These are phyloP conservation scores for Hevea brasiliensis DNA, from an alignment of 345 rosid genomes.

Conservation along the genomic window DNA sequence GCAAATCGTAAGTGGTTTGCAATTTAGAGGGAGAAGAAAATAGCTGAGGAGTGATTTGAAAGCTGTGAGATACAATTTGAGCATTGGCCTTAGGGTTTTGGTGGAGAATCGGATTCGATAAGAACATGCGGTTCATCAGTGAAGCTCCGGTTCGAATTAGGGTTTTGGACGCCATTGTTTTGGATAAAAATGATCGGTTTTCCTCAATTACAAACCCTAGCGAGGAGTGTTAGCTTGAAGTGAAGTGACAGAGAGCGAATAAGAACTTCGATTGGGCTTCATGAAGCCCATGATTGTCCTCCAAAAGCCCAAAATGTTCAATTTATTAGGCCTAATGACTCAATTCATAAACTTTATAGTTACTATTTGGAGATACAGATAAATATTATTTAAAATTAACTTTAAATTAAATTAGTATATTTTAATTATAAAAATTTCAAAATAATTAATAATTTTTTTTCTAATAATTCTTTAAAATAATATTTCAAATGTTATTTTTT, in stretches of 20 bases:
- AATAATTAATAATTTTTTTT: too few species aligned
- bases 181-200: neutral
- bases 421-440: too few species aligned
- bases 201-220: constrained; percentile 13
- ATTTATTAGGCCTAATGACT: too few species aligned
- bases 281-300: neutral
- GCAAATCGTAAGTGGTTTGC: constrained; percentile 38
- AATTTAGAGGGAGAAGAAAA: constrained; percentile 61
- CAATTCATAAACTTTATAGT: too few species aligned
- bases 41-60: constrained; percentile 44
- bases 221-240: neutral
- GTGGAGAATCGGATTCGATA: constrained; percentile 39
- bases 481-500: too few species aligned
- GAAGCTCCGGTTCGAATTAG: constrained; percentile 67
- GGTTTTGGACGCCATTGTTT: constrained; percentile 67
- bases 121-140: constrained; percentile 47
- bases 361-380: too few species aligned
- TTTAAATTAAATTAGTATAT: too few species aligned
- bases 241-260: neutral
- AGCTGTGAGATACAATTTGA: constrained; percentile 33
- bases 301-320: neutral
- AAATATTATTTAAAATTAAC: too few species aligned
- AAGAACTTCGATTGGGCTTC: neutral
- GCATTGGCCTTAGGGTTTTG: constrained; percentile 30
- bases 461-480: too few species aligned